These are phyloP conservation scores for Graphilbum fragrans DNA, from an alignment of 2,329 filamentous ascomycete species.

Conservation along the genomic window DNA sequence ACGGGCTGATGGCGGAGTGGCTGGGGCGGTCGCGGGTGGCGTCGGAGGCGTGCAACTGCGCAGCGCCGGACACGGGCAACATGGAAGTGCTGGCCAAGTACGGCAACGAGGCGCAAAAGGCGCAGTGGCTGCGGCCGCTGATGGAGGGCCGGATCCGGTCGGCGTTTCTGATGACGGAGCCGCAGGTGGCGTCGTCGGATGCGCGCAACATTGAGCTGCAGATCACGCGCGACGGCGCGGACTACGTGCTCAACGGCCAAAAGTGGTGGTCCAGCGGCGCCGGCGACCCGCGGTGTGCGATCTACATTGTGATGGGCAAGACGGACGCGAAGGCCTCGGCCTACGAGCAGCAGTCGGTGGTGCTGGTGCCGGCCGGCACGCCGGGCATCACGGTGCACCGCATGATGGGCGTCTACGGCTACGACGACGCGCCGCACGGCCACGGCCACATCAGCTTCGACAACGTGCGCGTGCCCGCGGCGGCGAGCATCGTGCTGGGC, in stretches of 20 bases:
- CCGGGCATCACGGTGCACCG: constrained; percentile 86
- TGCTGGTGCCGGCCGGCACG: constrained; percentile 70
- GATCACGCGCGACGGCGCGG: constrained; percentile 71
- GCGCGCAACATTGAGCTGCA: constrained; percentile 83
- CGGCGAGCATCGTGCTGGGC: constrained; percentile 74
- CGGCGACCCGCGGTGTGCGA: constrained; percentile 79
- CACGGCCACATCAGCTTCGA: constrained; percentile 87
- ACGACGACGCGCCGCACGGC: constrained; percentile 95
- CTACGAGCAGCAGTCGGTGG: constrained; percentile 87
- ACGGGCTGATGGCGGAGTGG: constrained; percentile 94
- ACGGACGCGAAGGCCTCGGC: constrained; percentile 61
- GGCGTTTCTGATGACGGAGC: constrained; percentile 91
- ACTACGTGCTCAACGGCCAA: constrained; percentile 85
- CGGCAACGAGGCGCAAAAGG: constrained; percentile 75
- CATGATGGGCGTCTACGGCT: constrained; percentile 90
- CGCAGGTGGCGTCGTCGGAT: constrained; percentile 77
- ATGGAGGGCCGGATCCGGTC: constrained; percentile 78
- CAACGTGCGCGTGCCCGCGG: constrained; percentile 80
- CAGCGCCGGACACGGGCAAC: constrained; percentile 86
- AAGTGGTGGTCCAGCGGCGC: constrained; percentile 99
- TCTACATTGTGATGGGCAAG: constrained; percentile 98
- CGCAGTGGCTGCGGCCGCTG: constrained; percentile 68
- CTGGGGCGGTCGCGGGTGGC: constrained; percentile 76
- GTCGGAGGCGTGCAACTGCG: constrained; percentile 80
- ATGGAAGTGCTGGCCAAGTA: constrained; percentile 95